Base-by-base conservation (phyloP, 2,329 filamentous ascomycete species). In the Epicoccum nigrum region DNA sequence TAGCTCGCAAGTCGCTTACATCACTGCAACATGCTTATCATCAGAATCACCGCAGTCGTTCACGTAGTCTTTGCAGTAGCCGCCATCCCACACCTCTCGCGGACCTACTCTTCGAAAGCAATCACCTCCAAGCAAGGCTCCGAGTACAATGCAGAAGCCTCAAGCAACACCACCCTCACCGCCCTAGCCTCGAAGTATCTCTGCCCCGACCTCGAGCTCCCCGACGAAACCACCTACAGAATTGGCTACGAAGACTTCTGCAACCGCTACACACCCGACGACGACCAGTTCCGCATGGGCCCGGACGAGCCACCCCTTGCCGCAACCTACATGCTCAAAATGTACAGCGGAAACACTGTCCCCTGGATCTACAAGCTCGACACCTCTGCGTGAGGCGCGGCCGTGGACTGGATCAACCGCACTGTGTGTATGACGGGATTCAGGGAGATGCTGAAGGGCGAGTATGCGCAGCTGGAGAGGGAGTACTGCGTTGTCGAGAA, bases 151-250 rank as follows among this genome's bases (percentile, higher is more conserved):
- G 13, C 17, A n/a, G 16, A 28, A n/a, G 1, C 30, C 11, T 11
- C 17, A 7, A n/a, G 1, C n/a, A 34, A 33, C n/a, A 4, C 7
- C 8, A 33, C 40, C 20, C 20, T 44, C 15, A n/a, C 7, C 4
- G 1, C 31, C 2, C 41, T 30, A 8, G 41, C 30, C 11, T 7
- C 25, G 4, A 35, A 34, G 3, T 31, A 23, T 7, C 19, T 35
- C n/a, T 44, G 41, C 41, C 27, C 31, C n/a, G 13, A 15, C 41
- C 30, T 35, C 41, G 41, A 44, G 27, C 41, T 44, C 15, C 41
- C 41, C 31, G 35, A 30, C 9, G 31, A 44, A 28, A 21, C 20
- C 31, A 13, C 12, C 8, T 44, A 44, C 31, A 27, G 19, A 6
- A 19, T 19, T 21, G 31, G 31, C 15, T 44, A 44, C 41, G 41